These are phyloP conservation scores for Stereocaulon alpinum DNA, from an alignment of 495 filamentous ascomycete genomes.

Conservation along the genomic window DNA sequence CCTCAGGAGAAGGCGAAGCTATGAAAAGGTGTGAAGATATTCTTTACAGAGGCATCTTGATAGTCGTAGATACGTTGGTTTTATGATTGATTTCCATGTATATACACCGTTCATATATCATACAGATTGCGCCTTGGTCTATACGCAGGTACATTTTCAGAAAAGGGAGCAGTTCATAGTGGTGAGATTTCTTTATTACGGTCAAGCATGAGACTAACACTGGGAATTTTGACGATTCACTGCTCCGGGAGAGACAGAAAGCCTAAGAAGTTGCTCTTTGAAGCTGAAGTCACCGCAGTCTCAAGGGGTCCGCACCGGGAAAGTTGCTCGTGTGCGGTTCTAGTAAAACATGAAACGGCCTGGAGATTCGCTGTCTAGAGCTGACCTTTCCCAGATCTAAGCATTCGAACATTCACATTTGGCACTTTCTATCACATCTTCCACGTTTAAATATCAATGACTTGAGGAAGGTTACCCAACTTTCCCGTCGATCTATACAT, in stretches of 20 bases:
- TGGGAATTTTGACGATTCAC: too few species aligned
- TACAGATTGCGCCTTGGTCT: too few species aligned
- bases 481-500: constrained; percentile 57
- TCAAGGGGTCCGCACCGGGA: too few species aligned
- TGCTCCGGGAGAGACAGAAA: too few species aligned
- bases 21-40: constrained; percentile 20
- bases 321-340: too few species aligned
- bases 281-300: too few species aligned
- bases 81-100: background rate
- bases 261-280: too few species aligned
- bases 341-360: background rate
- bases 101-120: background rate
- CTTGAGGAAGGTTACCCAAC: constrained; percentile 51
- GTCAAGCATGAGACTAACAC: too few species aligned
- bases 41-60: background rate
- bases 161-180: too few species aligned
- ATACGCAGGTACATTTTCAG: too few species aligned
- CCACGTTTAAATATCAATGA: constrained; percentile 36
- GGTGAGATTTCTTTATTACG: too few species aligned
- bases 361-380: background rate
- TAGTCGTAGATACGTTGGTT: background rate
- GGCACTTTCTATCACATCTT: background rate
- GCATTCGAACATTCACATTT: too few species aligned
- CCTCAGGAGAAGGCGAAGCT: constrained; percentile 53
- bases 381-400: background rate